Evolutionary conservation across 2,329 filamentous ascomycete species (phyloP), one percentile per base, ranked within the genome.

Genomic region (Cryphonectria parasitica): DNA sequence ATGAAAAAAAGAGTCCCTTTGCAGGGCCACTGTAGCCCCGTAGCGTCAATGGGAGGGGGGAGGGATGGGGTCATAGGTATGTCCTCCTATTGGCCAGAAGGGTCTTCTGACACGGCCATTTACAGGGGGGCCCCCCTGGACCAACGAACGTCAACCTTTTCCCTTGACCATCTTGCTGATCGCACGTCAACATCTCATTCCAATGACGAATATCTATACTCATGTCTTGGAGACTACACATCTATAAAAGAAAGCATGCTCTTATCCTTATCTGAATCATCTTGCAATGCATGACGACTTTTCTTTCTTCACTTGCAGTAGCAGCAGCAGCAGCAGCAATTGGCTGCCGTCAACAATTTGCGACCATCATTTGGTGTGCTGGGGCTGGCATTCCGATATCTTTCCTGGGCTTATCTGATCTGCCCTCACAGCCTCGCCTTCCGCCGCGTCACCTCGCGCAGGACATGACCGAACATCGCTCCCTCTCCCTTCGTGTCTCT

Each of bases 1-100:
- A 15, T 58, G 17, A n/a, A 25, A 22, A 28, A 34, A 34, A 34
- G 6, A 34, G 7, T 7, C 19, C 13, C n/a, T 19, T n/a, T 49
- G 43, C 25, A 45, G 39, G 63, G 63, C 19, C 63, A 64, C 43
- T 64, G 63, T 36, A 64, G 43, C 63, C 63, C 63, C 63, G 34
- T 67, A 67, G 65, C 52, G 52, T 36, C 39, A 22, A 0, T 25
- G 52, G 15, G 15, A 5, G n/a, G 52, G 5, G 5, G 10, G 22
- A 4, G 31, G n/a, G 28, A 2, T 28, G 63, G 63, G 25, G 63
- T 10, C 17, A 6, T 22, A 13, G 62, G 41, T 28, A 34, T 25
- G 39, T 28, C 28, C 19, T 52, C 22, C 28, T 41, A 64, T 28
- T 64, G 63, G 63, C 28, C 63, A 49, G 28, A 45, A 45, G 25